Conservation (phyloP, 225 moss, liverwort and hornwort species). For the Sphagnum tenellum region DNA sequence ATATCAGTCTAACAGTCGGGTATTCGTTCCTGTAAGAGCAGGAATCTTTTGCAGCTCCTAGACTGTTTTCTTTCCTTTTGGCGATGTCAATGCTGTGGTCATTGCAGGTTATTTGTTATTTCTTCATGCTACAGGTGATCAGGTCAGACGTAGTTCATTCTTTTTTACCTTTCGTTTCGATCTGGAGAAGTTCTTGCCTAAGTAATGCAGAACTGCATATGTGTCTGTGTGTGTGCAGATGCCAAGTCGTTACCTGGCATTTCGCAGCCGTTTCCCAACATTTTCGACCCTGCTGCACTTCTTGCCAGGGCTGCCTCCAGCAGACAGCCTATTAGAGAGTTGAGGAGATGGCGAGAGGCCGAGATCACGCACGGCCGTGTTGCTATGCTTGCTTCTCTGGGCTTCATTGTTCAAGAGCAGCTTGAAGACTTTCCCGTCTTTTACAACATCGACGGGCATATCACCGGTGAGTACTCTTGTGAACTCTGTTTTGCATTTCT, state of each 20-base stretch:
- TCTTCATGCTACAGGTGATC: no score
- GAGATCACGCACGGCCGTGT: slow-evolving; percentile 69
- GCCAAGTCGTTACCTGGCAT: slow-evolving; percentile 46
- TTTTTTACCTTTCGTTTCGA: no score
- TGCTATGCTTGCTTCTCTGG: slow-evolving; percentile 55
- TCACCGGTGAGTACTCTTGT: slow-evolving; percentile 18
- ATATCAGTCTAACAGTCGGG: no score
- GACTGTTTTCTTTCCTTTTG: no score
- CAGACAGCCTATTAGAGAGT: slow-evolving; percentile 52
- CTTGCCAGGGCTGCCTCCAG: slow-evolving; percentile 61
- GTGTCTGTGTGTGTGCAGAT: slow-evolving; percentile 15
- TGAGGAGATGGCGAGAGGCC: slow-evolving; percentile 69
- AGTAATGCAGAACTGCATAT: no score
- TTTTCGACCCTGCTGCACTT: slow-evolving; percentile 59
- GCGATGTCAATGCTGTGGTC: no score
- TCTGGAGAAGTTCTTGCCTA: no score
- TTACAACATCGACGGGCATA: slow-evolving; percentile 44
- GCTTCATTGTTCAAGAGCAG: slow-evolving; percentile 60
- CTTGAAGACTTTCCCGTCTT: slow-evolving; percentile 46
- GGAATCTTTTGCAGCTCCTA: no score
- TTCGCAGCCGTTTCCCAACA: slow-evolving; percentile 34
- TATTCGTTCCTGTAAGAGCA: no score
- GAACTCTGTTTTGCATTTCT: no score
- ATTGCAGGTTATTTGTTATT: no score
- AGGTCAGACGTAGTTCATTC: no score